Evolutionary conservation across 768 basidiomycete genomes (phyloP).

Genomic region (Arthromyces matolae): DNA sequence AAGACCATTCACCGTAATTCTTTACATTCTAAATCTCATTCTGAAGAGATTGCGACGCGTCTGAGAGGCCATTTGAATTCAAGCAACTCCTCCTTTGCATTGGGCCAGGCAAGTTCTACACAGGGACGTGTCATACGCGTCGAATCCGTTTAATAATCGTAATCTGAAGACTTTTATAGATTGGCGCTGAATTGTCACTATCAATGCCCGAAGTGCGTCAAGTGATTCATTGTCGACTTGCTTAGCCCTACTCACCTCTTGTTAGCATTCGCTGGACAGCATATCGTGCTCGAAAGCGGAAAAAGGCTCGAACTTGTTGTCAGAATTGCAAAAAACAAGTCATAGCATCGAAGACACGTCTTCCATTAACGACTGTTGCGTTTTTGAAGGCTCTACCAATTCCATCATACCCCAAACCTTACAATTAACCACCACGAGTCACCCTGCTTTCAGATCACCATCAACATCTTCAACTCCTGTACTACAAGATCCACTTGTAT

Average conservation of each 20-base stretch:
- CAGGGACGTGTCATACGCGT: slow-evolving; percentile 6
- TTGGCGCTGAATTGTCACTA: slow-evolving; percentile 1
- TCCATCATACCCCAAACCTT: not conserved
- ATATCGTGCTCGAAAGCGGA: not conserved
- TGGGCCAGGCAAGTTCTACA: slow-evolving; percentile 20
- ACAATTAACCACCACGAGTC: not conserved
- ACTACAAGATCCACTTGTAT: not conserved
- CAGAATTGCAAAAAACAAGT: not conserved
- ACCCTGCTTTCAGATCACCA: not conserved
- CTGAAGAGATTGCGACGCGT: not conserved
- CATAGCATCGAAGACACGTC: not conserved
- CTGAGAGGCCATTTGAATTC: not conserved
- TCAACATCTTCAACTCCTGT: not conserved
- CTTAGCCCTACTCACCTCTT: not conserved
- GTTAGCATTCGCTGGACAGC: slow-evolving; percentile 6
- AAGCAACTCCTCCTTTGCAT: slow-evolving; percentile 16
- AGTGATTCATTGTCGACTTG: too few species aligned
- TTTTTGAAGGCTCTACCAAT: slow-evolving; percentile 1
- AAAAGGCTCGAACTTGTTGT: not conserved
- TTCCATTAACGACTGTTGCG: slow-evolving; percentile 1
- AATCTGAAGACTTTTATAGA: not conserved
- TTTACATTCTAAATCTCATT: slow-evolving; percentile 1
- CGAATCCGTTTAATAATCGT: too few species aligned
- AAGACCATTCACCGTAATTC: too few species aligned
- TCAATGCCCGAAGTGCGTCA: too few species aligned